Base-by-base conservation (phyloP, 2,329 filamentous ascomycete species). In the Talaromyces islandicus region DNA sequence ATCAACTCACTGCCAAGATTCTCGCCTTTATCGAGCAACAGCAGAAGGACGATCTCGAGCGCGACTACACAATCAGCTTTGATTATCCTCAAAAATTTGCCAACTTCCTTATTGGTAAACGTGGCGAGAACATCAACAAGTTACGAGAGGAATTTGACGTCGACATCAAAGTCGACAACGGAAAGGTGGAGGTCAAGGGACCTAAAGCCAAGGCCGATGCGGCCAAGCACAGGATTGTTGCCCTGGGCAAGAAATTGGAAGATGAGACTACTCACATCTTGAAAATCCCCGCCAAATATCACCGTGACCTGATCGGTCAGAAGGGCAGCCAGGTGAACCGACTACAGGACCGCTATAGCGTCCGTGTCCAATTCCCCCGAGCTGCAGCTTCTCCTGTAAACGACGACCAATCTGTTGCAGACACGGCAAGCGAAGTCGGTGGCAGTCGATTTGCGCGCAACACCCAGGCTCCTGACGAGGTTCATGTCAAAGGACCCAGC, bases 1-100 rank as follows among this genome's bases (percentile, higher is more conserved):
- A 89, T 56, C 84, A 85, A 2, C 82, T 97, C 43, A 82, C 85
- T 30, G 77, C 82, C 38, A 94, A 92, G 79, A 85, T 96, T 58
- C 77, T 84, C 61, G 85, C 85, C 7, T 97, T 96, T 70, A 81
- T 97, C 24, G 87, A 89, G 70, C 89, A 95, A 71, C 92, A 96
- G 75, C 90, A 92, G 78, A 85, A 91, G 73, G 92, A 97, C 63
- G 93, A 97, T 75, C 90, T 94, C 71, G 93, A 97, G 77, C 90
- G 93, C 62, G 92, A 91, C 51, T 95, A 92, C 77, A 92, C 86
- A 2, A 80, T 90, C 61, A 86, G 84, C 27, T 97, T 97, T 66
- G 91, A 96, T 64, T 99, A 96, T 79, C 93, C 93, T 7, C 90
- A 96, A 72, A 95, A 96, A 77, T 95, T 87, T 71, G 92, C 92